phyloP scores from a whole-genome alignment of 2,329 filamentous ascomycete genomes.

The Hypoxylon sp. region DNA sequence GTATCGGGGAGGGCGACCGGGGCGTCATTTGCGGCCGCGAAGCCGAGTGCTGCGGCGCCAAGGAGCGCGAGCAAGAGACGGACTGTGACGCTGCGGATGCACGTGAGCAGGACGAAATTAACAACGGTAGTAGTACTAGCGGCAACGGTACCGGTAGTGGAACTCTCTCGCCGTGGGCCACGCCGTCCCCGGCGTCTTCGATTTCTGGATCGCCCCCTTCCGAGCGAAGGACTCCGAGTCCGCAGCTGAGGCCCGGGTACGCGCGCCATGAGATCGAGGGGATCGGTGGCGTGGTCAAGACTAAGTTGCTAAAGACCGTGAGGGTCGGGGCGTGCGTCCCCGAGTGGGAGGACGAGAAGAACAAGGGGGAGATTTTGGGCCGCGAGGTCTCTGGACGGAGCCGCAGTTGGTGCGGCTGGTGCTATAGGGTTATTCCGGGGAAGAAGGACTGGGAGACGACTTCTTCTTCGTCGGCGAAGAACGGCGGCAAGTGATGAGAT shows the following conservation, averaged over 20 bases:
- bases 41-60: constrained; percentile 79
- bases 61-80: constrained; percentile 84
- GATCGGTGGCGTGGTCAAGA: constrained; percentile 89
- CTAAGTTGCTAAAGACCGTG: constrained; percentile 86
- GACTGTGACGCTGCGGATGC: constrained; percentile 87
- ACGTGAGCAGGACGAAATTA: constrained; percentile 58
- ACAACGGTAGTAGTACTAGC: constrained; percentile 45
- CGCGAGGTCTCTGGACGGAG: constrained; percentile 78
- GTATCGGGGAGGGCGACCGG: constrained; percentile 88
- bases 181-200: constrained; percentile 45
- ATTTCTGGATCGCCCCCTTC: constrained; percentile 38
- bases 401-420: constrained; percentile 95
- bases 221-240: constrained; percentile 56
- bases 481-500: constrained; percentile 4
- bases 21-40: constrained; percentile 91
- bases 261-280: constrained; percentile 91
- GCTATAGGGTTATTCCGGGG: constrained; percentile 79
- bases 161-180: constrained; percentile 41
- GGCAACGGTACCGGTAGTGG: not conserved
- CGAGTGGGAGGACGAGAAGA: constrained; percentile 85
- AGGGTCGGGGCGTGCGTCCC: constrained; percentile 87
- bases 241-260: constrained; percentile 79
- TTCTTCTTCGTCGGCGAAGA: not conserved
- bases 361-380: constrained; percentile 74
- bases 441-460: constrained; percentile 59